These are phyloP conservation scores for Scedosporium aurantiacum DNA, from an alignment of 2,329 filamentous ascomycete genomes.

Conservation along the genomic window DNA sequence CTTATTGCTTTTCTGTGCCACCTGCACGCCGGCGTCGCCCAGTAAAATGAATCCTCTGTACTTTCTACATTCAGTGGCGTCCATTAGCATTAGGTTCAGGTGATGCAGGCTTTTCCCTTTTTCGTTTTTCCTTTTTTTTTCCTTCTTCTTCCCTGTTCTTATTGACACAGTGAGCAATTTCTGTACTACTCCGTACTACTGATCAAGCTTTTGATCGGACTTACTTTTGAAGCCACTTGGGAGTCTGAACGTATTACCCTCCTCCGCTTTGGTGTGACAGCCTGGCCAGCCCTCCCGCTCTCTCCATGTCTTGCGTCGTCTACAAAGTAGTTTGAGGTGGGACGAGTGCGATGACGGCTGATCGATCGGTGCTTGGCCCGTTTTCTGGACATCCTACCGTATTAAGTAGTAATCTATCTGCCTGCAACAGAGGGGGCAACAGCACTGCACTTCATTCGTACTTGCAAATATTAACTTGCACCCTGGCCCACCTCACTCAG, in stretches of 20 bases:
- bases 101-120: too few species aligned
- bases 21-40: neutral
- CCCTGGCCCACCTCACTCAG: neutral
- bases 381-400: neutral
- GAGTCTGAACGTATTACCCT: neutral
- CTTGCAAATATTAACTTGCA: too few species aligned
- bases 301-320: neutral
- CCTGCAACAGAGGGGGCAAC: too few species aligned
- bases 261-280: neutral
- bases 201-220: too few species aligned
- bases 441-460: too few species aligned
- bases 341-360: neutral
- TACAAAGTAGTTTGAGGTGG: too few species aligned
- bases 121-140: too few species aligned
- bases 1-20: neutral
- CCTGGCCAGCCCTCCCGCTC: neutral
- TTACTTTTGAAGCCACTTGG: too few species aligned
- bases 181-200: too few species aligned
- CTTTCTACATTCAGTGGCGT: neutral
- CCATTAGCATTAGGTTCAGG: too few species aligned
- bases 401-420: neutral
- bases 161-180: too few species aligned
- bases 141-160: too few species aligned
- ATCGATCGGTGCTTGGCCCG: neutral
- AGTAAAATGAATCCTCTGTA: neutral